A percentile compares a stretch with the other conserved stretches of the same genome.
Conservation (phyloP, 1,139 yeast species). For the Suhomyces kunorum region DNA sequence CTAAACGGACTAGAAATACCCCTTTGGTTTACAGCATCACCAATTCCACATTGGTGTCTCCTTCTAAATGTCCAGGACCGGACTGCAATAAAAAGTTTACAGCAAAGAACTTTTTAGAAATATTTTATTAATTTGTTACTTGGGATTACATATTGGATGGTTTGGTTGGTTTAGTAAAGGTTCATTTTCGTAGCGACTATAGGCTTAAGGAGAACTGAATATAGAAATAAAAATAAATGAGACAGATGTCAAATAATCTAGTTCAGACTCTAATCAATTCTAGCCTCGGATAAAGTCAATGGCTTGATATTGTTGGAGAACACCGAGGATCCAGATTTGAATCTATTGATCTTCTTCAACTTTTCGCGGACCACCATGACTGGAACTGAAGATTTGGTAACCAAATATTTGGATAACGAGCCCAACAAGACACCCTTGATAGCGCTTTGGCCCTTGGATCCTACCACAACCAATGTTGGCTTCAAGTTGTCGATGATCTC, state of each 20-base stretch:
- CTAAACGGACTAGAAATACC: constrained; percentile 20
- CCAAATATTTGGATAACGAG: constrained; percentile 72
- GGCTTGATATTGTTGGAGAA: constrained; percentile 52
- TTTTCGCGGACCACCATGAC: constrained; percentile 89
- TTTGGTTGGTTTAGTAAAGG: constrained; percentile 4
- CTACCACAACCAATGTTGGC: constrained; percentile 82
- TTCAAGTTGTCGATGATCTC: constrained; percentile 81
- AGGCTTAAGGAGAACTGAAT: constrained; percentile 5
- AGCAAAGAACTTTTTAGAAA: constrained; percentile 40
- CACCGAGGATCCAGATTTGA: constrained; percentile 47
- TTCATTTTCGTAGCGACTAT: constrained; percentile 2
- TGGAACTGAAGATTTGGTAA: constrained; percentile 78
- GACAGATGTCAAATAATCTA: constrained; percentile 1
- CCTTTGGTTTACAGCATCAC: constrained; percentile 31
- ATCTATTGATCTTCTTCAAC: constrained; percentile 70
- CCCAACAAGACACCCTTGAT: constrained; percentile 77
- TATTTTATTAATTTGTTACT: constrained; percentile 23
- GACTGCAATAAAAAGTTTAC: constrained; percentile 41
- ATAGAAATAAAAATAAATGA: constrained; percentile 7
- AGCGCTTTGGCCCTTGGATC: constrained; percentile 76
- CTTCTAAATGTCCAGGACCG: constrained; percentile 46
- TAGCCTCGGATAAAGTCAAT: constrained; percentile 51
- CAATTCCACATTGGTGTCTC: constrained; percentile 51
- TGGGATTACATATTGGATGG: constrained; percentile 1
- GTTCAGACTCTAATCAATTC: constrained; percentile 37